phyloP scores from a whole-genome alignment of 1,139 yeast genomes.

The Saccharomycopsis phalli region DNA sequence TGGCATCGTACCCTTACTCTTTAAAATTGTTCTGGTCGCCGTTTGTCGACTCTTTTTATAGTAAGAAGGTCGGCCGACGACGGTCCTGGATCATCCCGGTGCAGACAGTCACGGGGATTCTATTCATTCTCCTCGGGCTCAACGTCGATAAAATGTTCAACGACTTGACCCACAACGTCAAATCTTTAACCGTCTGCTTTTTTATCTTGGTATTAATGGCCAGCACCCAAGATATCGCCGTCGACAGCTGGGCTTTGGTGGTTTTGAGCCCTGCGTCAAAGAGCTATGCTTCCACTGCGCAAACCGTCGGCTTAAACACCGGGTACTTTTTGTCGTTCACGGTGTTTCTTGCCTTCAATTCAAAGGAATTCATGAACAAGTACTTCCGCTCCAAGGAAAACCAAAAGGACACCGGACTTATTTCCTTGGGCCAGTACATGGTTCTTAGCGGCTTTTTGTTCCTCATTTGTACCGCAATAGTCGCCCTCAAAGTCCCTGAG shows the following conservation, averaged over 20 bases:
- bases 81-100: conserved; percentile 94
- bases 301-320: conserved; percentile 85
- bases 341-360: conserved; percentile 79
- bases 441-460: conserved; percentile 71
- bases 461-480: conserved; percentile 53
- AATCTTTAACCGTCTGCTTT: conserved; percentile 47
- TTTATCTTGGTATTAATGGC: conserved; percentile 75
- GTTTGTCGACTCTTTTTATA: conserved; percentile 80
- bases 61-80: conserved; percentile 63
- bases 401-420: conserved; percentile 45
- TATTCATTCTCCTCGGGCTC: conserved; percentile 56
- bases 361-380: conserved; percentile 86
- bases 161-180: conserved; percentile 46
- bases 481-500: conserved; percentile 53
- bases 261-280: conserved; percentile 69
- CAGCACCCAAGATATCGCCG: conserved; percentile 98
- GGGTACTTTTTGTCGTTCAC: conserved; percentile 93
- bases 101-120: conserved; percentile 65
- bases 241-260: conserved; percentile 98
- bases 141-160: conserved; percentile 48
- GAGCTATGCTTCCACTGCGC: conserved; percentile 96
- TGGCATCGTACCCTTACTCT: conserved; percentile 93
- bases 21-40: conserved; percentile 93
- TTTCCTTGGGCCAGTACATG: conserved; percentile 69
- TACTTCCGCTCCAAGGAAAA: conserved; percentile 57